phyloP scores from a whole-genome alignment of 306 rosid genomes.

The Begonia peltatifolia region DNA sequence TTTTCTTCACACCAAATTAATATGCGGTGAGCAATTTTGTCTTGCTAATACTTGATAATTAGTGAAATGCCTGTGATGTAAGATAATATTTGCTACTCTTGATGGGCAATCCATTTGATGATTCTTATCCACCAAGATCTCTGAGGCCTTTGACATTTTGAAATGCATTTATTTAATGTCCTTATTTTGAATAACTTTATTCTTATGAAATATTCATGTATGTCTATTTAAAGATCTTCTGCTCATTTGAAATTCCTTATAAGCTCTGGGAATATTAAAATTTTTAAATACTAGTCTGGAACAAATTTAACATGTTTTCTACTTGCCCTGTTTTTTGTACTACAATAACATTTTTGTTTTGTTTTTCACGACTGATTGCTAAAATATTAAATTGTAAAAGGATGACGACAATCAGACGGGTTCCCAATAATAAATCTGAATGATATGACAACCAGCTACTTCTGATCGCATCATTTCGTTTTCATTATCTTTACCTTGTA shows the following conservation, averaged over 20 bases:
- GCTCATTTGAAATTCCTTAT: too few relatives aligned
- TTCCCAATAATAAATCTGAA: slow-evolving; percentile 8
- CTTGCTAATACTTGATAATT: background rate
- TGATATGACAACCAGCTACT: slow-evolving; percentile 10
- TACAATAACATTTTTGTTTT: background rate
- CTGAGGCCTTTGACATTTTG: slow-evolving; percentile 7
- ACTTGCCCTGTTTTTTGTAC: background rate
- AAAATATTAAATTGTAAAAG: background rate
- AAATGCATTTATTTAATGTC: too few relatives aligned
- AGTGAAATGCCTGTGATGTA: slow-evolving; percentile 4
- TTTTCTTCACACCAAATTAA: background rate
- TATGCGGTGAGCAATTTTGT: background rate
- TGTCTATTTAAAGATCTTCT: too few relatives aligned
- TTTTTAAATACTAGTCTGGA: too few relatives aligned
- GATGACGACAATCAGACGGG: slow-evolving; percentile 13
- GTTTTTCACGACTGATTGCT: background rate
- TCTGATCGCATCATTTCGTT: slow-evolving; percentile 6
- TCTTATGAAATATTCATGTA: too few relatives aligned
- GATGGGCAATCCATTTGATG: slow-evolving; percentile 9
- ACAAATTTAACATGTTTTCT: too few relatives aligned
- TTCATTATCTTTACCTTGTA: background rate
- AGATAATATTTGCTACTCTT: slow-evolving; percentile 15
- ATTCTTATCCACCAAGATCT: slow-evolving; percentile 14
- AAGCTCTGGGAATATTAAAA: too few relatives aligned
- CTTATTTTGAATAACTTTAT: too few relatives aligned